Evolutionary conservation across 1,284 basidiomycete species (phyloP).

Genomic region (Filobasidium uniguttulatum): DNA sequence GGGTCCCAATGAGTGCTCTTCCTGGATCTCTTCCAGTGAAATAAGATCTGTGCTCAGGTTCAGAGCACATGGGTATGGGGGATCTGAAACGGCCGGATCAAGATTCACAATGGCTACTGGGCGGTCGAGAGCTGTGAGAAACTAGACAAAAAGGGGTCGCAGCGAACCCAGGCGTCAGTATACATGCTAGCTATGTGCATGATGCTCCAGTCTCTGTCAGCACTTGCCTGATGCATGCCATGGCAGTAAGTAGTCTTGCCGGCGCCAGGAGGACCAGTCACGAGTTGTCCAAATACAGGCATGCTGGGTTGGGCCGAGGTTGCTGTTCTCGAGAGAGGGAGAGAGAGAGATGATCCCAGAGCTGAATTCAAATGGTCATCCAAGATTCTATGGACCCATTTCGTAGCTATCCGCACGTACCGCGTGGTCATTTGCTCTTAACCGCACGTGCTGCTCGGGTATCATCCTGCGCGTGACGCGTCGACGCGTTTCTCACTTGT

Average conservation of each 20-base stretch:
- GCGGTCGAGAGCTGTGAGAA: conserved; percentile 70
- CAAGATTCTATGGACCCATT: too few relatives aligned
- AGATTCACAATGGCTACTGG: conserved; percentile 86
- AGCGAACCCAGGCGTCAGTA: background rate
- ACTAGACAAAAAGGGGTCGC: conserved; percentile 38
- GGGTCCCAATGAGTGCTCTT: conserved; percentile 71
- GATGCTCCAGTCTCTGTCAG: background rate
- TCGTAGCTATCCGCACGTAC: too few relatives aligned
- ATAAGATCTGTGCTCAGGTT: conserved; percentile 78
- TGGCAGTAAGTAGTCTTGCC: conserved; percentile 92
- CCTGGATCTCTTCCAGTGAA: conserved; percentile 78
- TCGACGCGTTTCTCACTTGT: too few relatives aligned
- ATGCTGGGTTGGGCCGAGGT: too few relatives aligned
- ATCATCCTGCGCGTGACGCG: too few relatives aligned
- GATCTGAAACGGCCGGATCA: conserved; percentile 79
- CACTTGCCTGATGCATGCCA: conserved; percentile 62
- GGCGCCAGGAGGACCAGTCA: conserved; percentile 81
- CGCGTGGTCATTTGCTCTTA: too few relatives aligned
- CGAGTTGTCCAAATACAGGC: conserved; percentile 59
- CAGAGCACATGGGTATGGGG: conserved; percentile 82
- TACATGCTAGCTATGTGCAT: too few relatives aligned
- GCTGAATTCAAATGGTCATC: too few relatives aligned
- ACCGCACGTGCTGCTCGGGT: too few relatives aligned
- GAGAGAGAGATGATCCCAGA: background rate
- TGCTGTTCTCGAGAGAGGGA: background rate